These are phyloP conservation scores for Eucalyptus cladocalyx DNA, from an alignment of 345 rosid genomes.

Conservation along the genomic window DNA sequence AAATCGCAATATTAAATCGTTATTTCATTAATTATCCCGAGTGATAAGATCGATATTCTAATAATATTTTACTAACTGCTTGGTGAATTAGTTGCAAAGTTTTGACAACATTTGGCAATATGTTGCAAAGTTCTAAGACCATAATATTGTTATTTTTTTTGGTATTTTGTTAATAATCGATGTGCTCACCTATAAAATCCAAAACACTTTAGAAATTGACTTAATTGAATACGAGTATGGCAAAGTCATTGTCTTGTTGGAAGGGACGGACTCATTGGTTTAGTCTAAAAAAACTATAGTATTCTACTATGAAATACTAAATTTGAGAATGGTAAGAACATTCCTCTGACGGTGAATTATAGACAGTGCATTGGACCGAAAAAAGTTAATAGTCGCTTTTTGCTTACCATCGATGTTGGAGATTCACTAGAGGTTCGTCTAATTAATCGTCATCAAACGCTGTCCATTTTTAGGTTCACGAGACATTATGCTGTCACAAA, in stretches of 20 bases:
- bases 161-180: neutral
- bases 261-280: neutral
- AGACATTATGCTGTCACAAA: neutral
- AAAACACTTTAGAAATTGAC: neutral
- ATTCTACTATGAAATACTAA: neutral
- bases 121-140: neutral
- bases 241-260: neutral
- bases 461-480: neutral
- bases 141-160: neutral
- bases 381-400: neutral
- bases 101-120: neutral
- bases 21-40: neutral
- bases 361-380: neutral
- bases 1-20: rapidly evolving
- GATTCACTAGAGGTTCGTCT: neutral
- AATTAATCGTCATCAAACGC: neutral
- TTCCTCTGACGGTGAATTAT: neutral
- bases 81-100: neutral
- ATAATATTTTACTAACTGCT: neutral
- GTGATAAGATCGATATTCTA: neutral
- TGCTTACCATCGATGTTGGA: neutral
- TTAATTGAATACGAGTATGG: neutral
- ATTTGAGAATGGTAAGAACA: neutral
- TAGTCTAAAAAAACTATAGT: neutral
- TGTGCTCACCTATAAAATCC: neutral